Evolutionary conservation across 2,329 filamentous ascomycete genomes (phyloP), one percentile per base, ranked within the genome.

Genomic region (Pseudogymnoascus destructans): DNA sequence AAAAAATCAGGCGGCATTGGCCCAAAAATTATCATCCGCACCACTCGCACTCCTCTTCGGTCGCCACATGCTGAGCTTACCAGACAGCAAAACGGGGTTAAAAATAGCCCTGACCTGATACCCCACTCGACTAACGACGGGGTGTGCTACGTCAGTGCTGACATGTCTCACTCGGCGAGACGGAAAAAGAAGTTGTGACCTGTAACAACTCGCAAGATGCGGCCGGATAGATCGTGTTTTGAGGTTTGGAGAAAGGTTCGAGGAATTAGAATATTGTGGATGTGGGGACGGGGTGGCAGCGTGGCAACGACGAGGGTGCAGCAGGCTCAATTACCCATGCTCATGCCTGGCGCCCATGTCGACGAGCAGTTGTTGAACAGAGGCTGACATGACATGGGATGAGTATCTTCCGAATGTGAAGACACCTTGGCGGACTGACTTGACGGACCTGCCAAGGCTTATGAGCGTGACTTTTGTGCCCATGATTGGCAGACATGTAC

Each of bases 1-100:
- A 49, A 49, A 49, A 49, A 27, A 27, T 27, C 23, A 49, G 23
- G 40, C 40, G 42, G 42, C 42, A 15, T 30, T 49, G 42, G 23
- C 42, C 42, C 23, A 49, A 49, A 49, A 49, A 49, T 23, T 17
- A 49, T 49, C 42, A 49, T 49, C 42, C 23, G 40, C n/a, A 46
- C 40, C 40, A 21, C 40, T 46, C 40, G 38, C 21, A 49, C 23
- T 23, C 42, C 23, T 49, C 42, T 17, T 49, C 23, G 42, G 23
- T n/a, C n/a, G n/a, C 42, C 42, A 49, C 42, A 49, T 42, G 13
- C 42, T 27, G 42, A 49, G 13, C 42, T 49, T 49, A 49, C 42
- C 42, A 15, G 8, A 27, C 23, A 27, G 23, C 9, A 49, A 30
- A 49, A 49, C 42, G 42, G 42, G 42, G 42, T 49, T 49, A 49